A percentile compares a stretch with the other conserved stretches of the same genome.
Evolutionary conservation across 148 eudicot genomes (phyloP).

Genomic region (Rhododendron griersonianum): DNA sequence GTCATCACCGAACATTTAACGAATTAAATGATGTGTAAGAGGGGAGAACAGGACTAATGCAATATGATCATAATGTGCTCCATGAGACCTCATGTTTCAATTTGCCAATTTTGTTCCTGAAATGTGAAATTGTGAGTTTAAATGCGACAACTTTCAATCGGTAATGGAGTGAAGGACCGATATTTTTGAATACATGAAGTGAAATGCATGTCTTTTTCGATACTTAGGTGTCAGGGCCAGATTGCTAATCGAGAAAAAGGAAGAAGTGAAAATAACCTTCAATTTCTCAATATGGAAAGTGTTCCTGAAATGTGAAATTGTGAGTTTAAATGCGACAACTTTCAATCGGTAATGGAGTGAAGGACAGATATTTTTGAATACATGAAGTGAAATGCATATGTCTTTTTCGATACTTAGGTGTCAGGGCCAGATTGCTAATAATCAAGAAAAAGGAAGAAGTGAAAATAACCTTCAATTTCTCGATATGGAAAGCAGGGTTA

Average conservation of each 20-base stretch:
- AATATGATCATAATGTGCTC: background rate
- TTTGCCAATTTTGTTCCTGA: background rate
- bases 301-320: background rate
- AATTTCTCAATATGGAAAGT: conserved; percentile 23
- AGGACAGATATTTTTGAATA: background rate
- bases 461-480: conserved; percentile 28
- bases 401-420: background rate
- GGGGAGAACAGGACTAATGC: background rate
- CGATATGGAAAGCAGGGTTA: conserved; percentile 25
- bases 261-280: conserved; percentile 19
- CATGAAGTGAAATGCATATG: background rate
- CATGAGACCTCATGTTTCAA: background rate
- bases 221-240: background rate
- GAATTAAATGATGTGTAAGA: background rate
- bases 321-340: background rate
- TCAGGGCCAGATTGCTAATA: background rate
- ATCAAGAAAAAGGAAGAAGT: background rate
- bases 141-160: too few relatives aligned
- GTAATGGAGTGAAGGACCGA: too few relatives aligned
- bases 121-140: background rate
- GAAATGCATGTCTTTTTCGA: too few relatives aligned
- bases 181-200: too few relatives aligned
- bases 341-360: background rate
- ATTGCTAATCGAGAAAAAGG: background rate
- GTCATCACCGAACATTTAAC: background rate